Evolutionary conservation across 1,139 yeast species (phyloP).

Genomic region (Geotrichum restrictum): DNA sequence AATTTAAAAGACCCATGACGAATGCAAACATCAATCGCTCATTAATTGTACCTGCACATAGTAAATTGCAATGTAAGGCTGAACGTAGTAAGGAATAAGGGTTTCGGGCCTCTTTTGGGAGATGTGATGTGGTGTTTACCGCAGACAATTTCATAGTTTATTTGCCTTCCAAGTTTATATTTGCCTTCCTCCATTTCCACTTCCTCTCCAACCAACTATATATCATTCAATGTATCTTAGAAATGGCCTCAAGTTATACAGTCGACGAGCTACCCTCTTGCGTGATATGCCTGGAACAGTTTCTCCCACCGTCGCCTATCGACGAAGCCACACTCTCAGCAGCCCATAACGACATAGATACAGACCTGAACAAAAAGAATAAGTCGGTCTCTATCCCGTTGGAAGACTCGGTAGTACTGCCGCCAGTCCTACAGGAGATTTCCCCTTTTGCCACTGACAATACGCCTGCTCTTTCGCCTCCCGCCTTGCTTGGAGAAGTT

Average conservation of each 20-base stretch:
- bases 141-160: not conserved
- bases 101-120: not conserved
- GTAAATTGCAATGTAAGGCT: not conserved
- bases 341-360: conserved; percentile 8
- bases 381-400: not conserved
- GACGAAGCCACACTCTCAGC: not conserved
- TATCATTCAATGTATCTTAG: not conserved
- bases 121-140: not conserved
- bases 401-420: not conserved
- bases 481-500: conserved; percentile 22
- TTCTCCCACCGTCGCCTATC: not conserved
- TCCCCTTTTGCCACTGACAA: not conserved
- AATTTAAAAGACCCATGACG: conserved; percentile 1
- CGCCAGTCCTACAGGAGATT: not conserved
- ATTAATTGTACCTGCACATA: too few species aligned
- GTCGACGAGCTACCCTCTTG: conserved; percentile 21
- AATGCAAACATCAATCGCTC: not conserved
- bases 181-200: not conserved
- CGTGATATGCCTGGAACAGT: conserved; percentile 29
- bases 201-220: not conserved
- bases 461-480: conserved; percentile 7
- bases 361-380: not conserved
- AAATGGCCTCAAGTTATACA: not conserved
- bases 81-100: too few species aligned
- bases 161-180: not conserved